Percentiles rank a stretch among this genome's conserved stretches.
Evolutionary conservation across 176 grass and related monocot species (phyloP).

Genomic region (Zizania latifolia): DNA sequence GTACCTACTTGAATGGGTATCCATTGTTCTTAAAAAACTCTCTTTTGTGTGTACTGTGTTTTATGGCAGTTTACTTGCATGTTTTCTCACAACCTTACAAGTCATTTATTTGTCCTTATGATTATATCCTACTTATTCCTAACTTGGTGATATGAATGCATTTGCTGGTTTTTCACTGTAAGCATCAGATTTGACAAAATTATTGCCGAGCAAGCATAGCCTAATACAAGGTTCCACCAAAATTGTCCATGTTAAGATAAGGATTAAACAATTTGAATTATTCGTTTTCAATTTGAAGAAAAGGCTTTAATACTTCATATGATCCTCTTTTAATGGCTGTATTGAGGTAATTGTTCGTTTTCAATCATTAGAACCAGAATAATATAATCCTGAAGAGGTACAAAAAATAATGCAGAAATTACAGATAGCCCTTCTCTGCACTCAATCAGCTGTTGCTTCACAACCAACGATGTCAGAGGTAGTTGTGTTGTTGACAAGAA

Average conservation of each 20-base stretch:
- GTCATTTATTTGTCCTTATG: not conserved
- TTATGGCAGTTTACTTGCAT: not conserved
- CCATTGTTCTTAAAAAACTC: conserved; percentile 23
- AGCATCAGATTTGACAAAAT: not conserved
- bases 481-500: conserved; percentile 54
- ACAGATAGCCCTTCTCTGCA: conserved; percentile 79
- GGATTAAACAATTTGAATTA: conserved; percentile 3
- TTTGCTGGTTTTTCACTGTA: conserved; percentile 14
- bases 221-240: conserved; percentile 3
- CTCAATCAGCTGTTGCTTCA: conserved; percentile 59
- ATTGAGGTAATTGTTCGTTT: too few species aligned
- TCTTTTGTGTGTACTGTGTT: not conserved
- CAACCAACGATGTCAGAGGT: conserved; percentile 76
- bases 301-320: not conserved
- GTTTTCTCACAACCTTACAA: conserved; percentile 1
- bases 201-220: not conserved
- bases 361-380: conserved; percentile 47
- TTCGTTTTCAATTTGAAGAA: not conserved
- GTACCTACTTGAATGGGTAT: conserved; percentile 88
- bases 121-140: not conserved
- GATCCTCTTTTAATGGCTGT: not conserved
- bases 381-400: conserved; percentile 51
- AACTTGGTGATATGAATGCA: not conserved
- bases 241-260: conserved; percentile 5
- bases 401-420: conserved; percentile 51